Percentiles rank a stretch among this genome's conserved stretches.
Conservation (phyloP, 106 monocot species). For the Allium fistulosum region DNA sequence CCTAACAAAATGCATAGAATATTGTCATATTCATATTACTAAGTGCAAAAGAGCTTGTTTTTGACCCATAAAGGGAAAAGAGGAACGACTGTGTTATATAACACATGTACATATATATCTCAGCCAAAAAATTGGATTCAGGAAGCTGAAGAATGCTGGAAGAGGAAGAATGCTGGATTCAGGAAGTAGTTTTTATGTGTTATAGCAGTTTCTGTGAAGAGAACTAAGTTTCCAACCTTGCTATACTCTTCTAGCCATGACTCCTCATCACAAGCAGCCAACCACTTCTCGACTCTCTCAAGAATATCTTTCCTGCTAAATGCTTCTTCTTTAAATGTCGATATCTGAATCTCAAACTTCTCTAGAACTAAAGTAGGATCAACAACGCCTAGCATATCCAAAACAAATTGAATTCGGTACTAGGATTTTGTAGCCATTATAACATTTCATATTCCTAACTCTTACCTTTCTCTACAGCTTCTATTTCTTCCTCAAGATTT, state of each 20-base stretch:
- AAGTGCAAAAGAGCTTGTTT: no score
- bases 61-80: no score
- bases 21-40: no score
- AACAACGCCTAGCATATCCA: slow-evolving; percentile 21
- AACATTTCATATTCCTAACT: background rate
- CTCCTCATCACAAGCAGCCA: slow-evolving; percentile 65
- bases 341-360: slow-evolving; percentile 53
- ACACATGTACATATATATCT: no score
- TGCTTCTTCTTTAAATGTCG: slow-evolving; percentile 52
- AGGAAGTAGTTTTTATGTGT: background rate
- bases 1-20: slow-evolving; percentile 21
- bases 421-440: no score
- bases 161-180: no score
- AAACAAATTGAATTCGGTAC: no score
- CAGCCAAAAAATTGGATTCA: no score
- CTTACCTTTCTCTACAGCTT: slow-evolving; percentile 41
- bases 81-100: no score
- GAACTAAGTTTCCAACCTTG: slow-evolving; percentile 37
- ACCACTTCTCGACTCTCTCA: slow-evolving; percentile 72
- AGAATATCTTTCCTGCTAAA: slow-evolving; percentile 80
- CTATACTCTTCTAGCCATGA: slow-evolving; percentile 81
- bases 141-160: no score
- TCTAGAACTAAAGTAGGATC: slow-evolving; percentile 49
- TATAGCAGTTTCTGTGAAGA: background rate
- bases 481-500: slow-evolving; percentile 15